Evolutionary conservation across 2,329 filamentous ascomycete species (phyloP).

Genomic region (Verticillium albo-atrum): DNA sequence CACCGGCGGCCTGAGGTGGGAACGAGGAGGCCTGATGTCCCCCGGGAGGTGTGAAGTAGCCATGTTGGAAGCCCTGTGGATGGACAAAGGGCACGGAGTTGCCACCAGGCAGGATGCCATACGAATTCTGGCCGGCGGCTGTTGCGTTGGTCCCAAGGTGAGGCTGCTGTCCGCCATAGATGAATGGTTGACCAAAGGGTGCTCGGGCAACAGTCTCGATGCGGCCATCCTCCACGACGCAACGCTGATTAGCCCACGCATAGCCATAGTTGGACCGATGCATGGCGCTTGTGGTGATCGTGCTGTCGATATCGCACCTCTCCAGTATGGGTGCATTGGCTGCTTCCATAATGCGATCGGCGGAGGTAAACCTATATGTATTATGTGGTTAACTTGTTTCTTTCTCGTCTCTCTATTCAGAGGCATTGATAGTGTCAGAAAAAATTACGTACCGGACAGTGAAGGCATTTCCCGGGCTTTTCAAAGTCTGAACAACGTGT

Average conservation of each 20-base stretch:
- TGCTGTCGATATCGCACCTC: background rate
- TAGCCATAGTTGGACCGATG: slow-evolving; percentile 1
- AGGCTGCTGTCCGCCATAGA: no score
- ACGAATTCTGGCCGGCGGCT: no score
- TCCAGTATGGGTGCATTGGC: background rate
- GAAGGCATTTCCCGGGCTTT: background rate
- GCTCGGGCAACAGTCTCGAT: background rate
- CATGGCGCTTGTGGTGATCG: background rate
- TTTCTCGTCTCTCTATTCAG: no score
- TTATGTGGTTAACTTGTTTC: no score
- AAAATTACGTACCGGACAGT: background rate
- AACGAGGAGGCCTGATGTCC: background rate
- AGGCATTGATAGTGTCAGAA: no score
- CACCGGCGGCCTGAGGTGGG: background rate
- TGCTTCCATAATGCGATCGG: background rate
- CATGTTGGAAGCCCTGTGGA: background rate
- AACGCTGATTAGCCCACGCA: background rate
- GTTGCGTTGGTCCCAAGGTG: no score
- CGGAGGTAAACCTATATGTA: no score
- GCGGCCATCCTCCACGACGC: no score
- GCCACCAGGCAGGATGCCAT: no score
- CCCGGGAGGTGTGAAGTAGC: background rate
- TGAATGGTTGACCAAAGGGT: no score
- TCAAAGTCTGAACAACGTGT: no score
- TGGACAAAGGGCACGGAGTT: background rate